A percentile compares a stretch with the other conserved stretches of the same genome.
phyloP scores from a whole-genome alignment of 495 filamentous ascomycete genomes.

The Tuber melanosporum region DNA sequence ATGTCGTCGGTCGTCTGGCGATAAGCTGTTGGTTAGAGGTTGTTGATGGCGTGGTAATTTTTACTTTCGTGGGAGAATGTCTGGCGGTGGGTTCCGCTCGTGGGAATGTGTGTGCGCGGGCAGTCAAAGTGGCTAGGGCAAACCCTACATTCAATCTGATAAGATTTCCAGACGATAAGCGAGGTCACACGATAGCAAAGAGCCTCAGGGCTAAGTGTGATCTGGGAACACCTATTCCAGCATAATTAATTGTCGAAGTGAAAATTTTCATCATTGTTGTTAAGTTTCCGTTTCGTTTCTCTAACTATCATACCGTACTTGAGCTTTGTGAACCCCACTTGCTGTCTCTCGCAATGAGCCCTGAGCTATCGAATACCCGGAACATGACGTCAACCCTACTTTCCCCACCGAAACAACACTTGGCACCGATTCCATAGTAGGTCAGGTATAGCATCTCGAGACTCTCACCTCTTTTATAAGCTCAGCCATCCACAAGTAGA shows the following conservation, averaged over 20 bases:
- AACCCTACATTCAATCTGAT: background rate
- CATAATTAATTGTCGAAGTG: background rate
- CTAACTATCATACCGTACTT: background rate
- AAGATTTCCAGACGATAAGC: background rate
- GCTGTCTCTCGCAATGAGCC: background rate
- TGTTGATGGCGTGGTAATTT: constrained; percentile 9
- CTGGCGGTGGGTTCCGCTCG: background rate
- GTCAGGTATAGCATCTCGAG: background rate
- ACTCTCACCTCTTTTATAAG: background rate
- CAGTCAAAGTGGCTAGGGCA: background rate
- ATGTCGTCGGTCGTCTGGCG: constrained; percentile 48
- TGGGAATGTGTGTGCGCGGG: background rate
- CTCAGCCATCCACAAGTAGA: background rate
- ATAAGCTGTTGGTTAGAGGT: constrained; percentile 13
- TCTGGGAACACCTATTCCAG: background rate
- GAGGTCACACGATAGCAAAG: background rate
- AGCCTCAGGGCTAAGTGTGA: background rate
- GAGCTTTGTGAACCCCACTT: background rate
- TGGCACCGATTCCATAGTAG: background rate
- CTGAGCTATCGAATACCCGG: background rate
- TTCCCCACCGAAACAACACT: background rate
- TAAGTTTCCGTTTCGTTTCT: background rate
- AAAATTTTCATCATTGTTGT: background rate
- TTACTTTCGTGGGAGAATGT: background rate
- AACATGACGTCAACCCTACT: background rate